A percentile compares a stretch with the other conserved stretches of the same genome.
Conservation (phyloP, 805 yeast genomes). For the Vanderwaltozyma verrucispora region DNA sequence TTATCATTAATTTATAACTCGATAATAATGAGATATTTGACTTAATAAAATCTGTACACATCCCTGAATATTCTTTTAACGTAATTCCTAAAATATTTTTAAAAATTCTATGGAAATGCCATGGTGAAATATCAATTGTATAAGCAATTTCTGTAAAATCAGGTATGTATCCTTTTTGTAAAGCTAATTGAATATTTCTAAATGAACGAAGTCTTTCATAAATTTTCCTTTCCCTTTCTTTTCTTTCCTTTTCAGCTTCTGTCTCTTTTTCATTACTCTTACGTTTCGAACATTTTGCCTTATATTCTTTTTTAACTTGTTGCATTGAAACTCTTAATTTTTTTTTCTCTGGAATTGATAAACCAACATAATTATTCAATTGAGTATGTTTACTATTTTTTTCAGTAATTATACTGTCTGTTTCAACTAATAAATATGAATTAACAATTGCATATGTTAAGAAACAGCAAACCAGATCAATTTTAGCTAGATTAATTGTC, state of each 20-base stretch:
- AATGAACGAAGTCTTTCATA: conserved; percentile 3
- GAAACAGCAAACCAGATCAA: conserved; percentile 17
- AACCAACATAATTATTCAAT: background rate
- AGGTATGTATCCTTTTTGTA: conserved; percentile 64
- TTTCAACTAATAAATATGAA: conserved; percentile 15
- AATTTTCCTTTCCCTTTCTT: background rate
- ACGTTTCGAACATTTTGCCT: background rate
- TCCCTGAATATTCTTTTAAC: conserved; percentile 82
- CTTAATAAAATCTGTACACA: conserved; percentile 12
- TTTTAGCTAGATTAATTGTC: conserved; percentile 16
- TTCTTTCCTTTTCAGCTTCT: background rate
- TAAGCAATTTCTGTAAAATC: conserved; percentile 85
- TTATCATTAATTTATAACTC: background rate
- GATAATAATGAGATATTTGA: background rate
- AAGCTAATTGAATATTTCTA: conserved; percentile 10
- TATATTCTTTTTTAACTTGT: background rate
- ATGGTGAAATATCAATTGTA: conserved; percentile 71
- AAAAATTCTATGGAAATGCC: conserved; percentile 92
- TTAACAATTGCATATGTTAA: conserved; percentile 18
- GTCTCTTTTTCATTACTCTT: background rate
- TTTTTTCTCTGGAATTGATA: no score
- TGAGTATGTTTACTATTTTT: background rate
- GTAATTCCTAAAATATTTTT: conserved; percentile 78
- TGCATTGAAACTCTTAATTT: background rate
- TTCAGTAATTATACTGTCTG: conserved; percentile 4